Percentiles rank a stretch among this genome's conserved stretches.
Conservation (phyloP, 208 protist species). For the Leishmania braziliensis region DNA sequence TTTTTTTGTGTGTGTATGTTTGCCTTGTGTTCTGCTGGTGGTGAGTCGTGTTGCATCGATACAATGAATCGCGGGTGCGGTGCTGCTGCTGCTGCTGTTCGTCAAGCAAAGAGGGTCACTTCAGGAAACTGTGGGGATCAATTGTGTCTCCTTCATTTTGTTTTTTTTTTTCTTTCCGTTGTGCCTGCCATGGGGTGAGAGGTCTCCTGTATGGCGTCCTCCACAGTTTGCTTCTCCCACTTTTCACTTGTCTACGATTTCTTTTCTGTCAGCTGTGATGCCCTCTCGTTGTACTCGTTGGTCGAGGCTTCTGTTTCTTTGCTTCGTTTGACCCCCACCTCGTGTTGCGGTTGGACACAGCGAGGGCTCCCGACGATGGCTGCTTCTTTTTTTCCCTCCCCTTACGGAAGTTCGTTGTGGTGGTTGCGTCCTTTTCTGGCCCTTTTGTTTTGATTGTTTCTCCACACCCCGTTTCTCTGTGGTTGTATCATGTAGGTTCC, state of each 20-base stretch:
- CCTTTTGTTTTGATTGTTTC: not conserved
- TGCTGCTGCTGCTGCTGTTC: not conserved
- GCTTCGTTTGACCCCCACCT: not conserved
- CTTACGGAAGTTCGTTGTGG: not conserved
- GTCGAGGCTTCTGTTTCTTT: not conserved
- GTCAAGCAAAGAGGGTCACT: not conserved
- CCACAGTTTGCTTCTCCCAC: not conserved
- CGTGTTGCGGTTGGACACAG: not conserved
- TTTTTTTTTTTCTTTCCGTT: no score
- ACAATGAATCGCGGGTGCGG: not conserved
- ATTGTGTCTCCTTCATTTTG: not conserved
- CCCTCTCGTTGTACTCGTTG: not conserved
- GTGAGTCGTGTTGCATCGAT: not conserved
- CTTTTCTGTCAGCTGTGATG: not conserved
- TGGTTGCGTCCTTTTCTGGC: not conserved
- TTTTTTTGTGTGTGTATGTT: not conserved
- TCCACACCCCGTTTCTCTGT: no score
- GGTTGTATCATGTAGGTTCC: not conserved
- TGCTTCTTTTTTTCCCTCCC: not conserved
- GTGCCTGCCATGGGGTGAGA: not conserved
- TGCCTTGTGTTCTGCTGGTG: not conserved
- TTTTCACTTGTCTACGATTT: not conserved
- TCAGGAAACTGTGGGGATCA: not conserved
- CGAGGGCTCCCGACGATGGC: not conserved
- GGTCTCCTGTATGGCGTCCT: not conserved